Base-by-base conservation (phyloP, 495 filamentous ascomycete genomes). In the Penicillium bovifimosum region DNA sequence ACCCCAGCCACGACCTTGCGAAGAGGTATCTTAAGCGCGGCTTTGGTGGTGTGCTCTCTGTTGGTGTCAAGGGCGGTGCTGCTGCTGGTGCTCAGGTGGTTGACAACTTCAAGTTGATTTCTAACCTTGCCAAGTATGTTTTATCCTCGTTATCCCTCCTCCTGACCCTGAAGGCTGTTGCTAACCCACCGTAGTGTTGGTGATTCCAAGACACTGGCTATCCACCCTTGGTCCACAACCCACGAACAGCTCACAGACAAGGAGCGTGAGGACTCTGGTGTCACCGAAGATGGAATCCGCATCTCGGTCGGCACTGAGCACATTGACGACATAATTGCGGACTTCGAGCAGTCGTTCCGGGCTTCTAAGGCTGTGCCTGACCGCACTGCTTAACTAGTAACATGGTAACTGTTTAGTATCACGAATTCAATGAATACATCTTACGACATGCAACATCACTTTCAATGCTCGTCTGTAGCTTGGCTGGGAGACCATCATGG, bases 261-360 rank as follows among this genome's bases (percentile, higher is more conserved):
- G 66, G 93, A 98, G 77, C 86, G 83, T 67, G 62, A 78, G 17
- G 83, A 79, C 61, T 91, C 87, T 11, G 93, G 93, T 50, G 90
- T 92, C 6, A 91, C 88, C 3, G 89, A 91, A 73, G 93, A 98
- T 67, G 81, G 87, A 10, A 96, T 98, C 72, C 87, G 93, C 52
- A 95, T 97, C 64, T 97, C 95, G 0, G 91, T 98, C 55, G 93
- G 93, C 41, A 96, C 86, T 0, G 93, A 98, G 75, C 90, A 97
- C 69, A 96, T 98, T 61, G 91, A 96, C 73, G 93, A 98, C 64
- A 98, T 98, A 60, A 92, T 97, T 64, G 86, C 83, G 44, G 93
- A 98, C 70, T 97, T 98, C 64, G 84, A 90, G 62, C 95, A 98
- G 71, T 87, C 90, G 0, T 96, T 98, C 72, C 74, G 78, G 60